A percentile compares a stretch with the other conserved stretches of the same genome.
Conservation (phyloP, 176 grass and related monocot species). For the Lolium multiflorum region DNA sequence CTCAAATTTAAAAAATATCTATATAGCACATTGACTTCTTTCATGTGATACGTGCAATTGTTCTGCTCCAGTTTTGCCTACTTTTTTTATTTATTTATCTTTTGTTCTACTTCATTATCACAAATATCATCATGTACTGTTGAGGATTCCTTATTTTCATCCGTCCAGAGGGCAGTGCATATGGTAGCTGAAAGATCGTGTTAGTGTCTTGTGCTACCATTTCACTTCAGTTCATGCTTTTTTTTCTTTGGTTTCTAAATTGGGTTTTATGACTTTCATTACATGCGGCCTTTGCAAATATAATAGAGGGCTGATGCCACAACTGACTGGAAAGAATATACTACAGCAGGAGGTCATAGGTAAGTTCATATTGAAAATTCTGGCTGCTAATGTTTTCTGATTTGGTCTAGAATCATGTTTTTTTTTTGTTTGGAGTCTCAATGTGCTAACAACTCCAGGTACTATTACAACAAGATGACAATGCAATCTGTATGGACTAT, state of each 20-base stretch:
- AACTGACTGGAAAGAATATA: conserved; percentile 96
- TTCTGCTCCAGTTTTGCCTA: neutral
- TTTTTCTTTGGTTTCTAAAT: neutral
- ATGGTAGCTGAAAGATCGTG: neutral
- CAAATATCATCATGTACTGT: neutral
- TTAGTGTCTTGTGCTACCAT: neutral
- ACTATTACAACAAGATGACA: conserved; percentile 38
- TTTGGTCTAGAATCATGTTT: conserved; percentile 4
- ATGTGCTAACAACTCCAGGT: neutral
- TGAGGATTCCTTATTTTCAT: neutral
- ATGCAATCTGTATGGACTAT: conserved; percentile 88
- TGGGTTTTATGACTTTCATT: neutral
- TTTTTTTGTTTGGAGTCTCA: conserved; percentile 42
- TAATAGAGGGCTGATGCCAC: conserved; percentile 86
- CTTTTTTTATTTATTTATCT: neutral
- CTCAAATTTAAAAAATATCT: neutral
- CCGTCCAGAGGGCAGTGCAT: neutral
- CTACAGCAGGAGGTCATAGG: conserved; percentile 74
- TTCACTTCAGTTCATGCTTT: neutral
- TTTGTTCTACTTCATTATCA: neutral
- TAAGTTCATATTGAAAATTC: conserved; percentile 49
- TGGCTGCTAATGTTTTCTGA: neutral
- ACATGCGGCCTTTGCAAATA: conserved; percentile 23
- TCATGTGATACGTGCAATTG: neutral
- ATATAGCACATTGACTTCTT: neutral